Evolutionary conservation across 2,329 filamentous ascomycete species (phyloP), one percentile per base, ranked within the genome.

Genomic region (Trichothecium sympodiale): DNA sequence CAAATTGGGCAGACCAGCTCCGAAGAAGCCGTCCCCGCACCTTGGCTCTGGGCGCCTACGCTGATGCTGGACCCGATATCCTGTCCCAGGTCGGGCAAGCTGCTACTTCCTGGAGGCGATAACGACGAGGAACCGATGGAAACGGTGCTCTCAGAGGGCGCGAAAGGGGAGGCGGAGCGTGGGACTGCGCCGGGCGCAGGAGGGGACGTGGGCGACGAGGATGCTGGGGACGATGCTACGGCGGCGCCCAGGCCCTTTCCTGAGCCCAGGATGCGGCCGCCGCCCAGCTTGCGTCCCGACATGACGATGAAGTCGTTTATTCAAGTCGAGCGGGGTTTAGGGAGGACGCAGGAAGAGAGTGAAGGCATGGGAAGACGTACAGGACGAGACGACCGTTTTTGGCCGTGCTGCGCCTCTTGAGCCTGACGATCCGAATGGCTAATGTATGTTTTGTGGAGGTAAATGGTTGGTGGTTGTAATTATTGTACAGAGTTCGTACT

Each of bases 1-100:
- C 91, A 98, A 54, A 98, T 98, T n/a, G 91, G 91, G 57, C 91
- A 98, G 37, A 89, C 77, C 40, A 98, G 76, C 56, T 74, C 74
- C 44, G 74, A 74, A 35, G 75, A 40, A 41, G 54, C 47, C 8
- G 50, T 43, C 10, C 70, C 33, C 62, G 67, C 43, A 70, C 69
- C 41, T 65, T 69, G 67, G 35, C 70, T 66, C 14, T 69, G 64
- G 8, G 61, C 60, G 16, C 62, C 68, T 15, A 91, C 62, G 37
- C 82, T 87, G 48, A 95, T 80, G 51, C 83, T 82, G 37, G 86
- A 84, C 27, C 76, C 74, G 36, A 95, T 72, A 52, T 94, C 87
- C 53, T 89, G 85, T 10, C 72, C 64, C 40, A 82, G 72, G 42
- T 80, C 77, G 31, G 80, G 79, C 33, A 85, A 59, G 29, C 80